Base-by-base conservation (phyloP, 2,329 filamentous ascomycete genomes). In the Aspergillus fijiensis region DNA sequence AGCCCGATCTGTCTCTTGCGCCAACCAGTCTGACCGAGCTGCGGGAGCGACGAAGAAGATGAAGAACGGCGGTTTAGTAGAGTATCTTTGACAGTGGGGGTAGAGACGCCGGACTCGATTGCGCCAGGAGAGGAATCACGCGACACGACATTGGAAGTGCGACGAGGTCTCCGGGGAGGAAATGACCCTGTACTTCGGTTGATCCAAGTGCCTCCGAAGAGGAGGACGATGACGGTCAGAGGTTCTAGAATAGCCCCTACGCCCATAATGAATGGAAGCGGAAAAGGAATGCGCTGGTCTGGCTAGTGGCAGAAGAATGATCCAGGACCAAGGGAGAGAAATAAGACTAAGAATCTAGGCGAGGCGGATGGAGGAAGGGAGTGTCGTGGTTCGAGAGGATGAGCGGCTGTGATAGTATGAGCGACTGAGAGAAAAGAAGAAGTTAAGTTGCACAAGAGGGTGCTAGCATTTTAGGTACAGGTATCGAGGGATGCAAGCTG, bases 191-290 rank as follows among this genome's bases (percentile, higher is more conserved):
- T 70, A 5, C 69, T 65, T 52, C 85, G 80, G 69, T 89, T 88
- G 65, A 88, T 80, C 79, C 84, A 84, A 16, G 85, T 86, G 27
- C 86, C 86, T 58, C 84, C 83, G 60, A 86, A 81, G 14, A 89
- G 80, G 25, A 89, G 77, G 23, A 80, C 77, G 55, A 87, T 75
- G 33, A 89, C 85, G 2, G 86, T 79, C 14, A 87, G 74, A n/a
- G 86, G 86, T 67, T 89, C 86, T 57, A 87, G 74, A 61, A 87
- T 77, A 16, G 83, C 82, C 49, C 85, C 85, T 49, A 79, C 77
- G 39, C 84, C 84, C 83, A 85, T 85, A 60, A 23, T 64, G 61
- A 52, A 23, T 49, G 42, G 19, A 33, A 29, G n/a, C 47, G 27
- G 23, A 57, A 50, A 39, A 16, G n/a, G 19, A 16, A 45, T 29